These are phyloP conservation scores for Aspergillus bertholletiae DNA, from an alignment of 495 filamentous ascomycete species.

Conservation along the genomic window DNA sequence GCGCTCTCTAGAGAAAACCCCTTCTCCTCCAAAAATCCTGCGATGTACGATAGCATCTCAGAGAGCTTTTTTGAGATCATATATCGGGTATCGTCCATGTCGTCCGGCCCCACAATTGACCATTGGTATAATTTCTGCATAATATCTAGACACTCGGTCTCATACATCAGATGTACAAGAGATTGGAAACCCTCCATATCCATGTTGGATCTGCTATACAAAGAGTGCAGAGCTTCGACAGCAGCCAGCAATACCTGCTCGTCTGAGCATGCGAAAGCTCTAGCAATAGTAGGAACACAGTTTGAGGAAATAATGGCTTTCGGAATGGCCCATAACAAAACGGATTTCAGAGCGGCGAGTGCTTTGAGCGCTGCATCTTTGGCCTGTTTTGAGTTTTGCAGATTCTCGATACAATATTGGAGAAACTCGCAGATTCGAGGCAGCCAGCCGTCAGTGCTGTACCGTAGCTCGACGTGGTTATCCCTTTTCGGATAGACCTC, in stretches of 20 bases:
- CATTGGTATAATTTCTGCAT: slow-evolving; percentile 75
- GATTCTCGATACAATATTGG: slow-evolving; percentile 63
- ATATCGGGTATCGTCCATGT: slow-evolving; percentile 89
- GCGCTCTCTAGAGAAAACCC: slow-evolving; percentile 53
- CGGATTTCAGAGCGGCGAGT: slow-evolving; percentile 69
- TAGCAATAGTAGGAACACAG: slow-evolving; percentile 69
- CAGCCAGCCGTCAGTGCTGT: slow-evolving; percentile 83
- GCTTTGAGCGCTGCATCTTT: slow-evolving; percentile 64
- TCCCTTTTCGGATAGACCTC: slow-evolving; percentile 70
- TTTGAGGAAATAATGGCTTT: slow-evolving; percentile 68
- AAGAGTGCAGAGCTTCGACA: slow-evolving; percentile 75
- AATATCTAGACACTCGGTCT: slow-evolving; percentile 63
- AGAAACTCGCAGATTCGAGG: slow-evolving; percentile 71
- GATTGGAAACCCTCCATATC: slow-evolving; percentile 75
- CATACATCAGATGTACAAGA: slow-evolving; percentile 76
- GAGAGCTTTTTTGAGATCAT: slow-evolving; percentile 88
- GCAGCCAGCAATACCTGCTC: slow-evolving; percentile 76
- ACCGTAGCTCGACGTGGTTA: slow-evolving; percentile 59
- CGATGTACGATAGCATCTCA: slow-evolving; percentile 85
- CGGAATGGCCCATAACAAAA: slow-evolving; percentile 79
- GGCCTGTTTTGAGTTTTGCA: slow-evolving; percentile 60
- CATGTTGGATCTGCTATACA: slow-evolving; percentile 73
- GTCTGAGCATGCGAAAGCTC: slow-evolving; percentile 67
- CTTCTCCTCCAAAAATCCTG: slow-evolving; percentile 76
- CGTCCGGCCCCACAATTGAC: slow-evolving; percentile 71